Conservation (phyloP, 2,329 filamentous ascomycete species). For the Incumbomyces lentus region DNA sequence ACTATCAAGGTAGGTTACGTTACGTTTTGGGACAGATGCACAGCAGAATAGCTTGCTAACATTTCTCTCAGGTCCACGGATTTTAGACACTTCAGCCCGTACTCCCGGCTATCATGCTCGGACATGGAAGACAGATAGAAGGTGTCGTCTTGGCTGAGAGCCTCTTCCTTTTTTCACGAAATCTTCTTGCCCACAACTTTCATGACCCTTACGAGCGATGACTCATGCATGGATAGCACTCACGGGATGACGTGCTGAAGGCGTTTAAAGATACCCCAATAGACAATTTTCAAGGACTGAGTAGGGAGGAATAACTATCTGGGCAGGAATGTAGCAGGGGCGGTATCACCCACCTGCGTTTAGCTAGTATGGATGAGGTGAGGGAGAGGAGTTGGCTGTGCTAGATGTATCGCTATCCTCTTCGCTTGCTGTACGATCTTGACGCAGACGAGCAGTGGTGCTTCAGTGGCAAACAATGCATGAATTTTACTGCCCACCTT, state of each 20-base stretch:
- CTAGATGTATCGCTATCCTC: no score
- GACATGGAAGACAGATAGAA: constrained; percentile 31
- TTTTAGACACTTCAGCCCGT: constrained; percentile 37
- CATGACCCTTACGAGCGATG: constrained; percentile 13
- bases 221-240: constrained; percentile 17
- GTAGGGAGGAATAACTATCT: neutral
- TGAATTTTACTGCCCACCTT: neutral
- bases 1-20: constrained; percentile 68
- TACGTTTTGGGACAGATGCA: neutral
- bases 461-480: neutral
- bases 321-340: neutral
- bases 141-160: constrained; percentile 13
- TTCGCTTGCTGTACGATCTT: no score
- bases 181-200: constrained; percentile 14
- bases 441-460: neutral
- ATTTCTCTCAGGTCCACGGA: constrained; percentile 35
- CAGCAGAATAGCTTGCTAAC: neutral
- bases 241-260: constrained; percentile 15
- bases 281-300: neutral
- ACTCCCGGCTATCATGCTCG: constrained; percentile 34
- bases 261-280: constrained; percentile 20
- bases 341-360: no score
- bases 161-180: constrained; percentile 10
- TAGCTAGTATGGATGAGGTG: no score
- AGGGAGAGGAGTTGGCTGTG: no score